Evolutionary conservation across 2,329 filamentous ascomycete species (phyloP), one percentile per base, ranked within the genome.

Genomic region (Hymenoscyphus linearis): DNA sequence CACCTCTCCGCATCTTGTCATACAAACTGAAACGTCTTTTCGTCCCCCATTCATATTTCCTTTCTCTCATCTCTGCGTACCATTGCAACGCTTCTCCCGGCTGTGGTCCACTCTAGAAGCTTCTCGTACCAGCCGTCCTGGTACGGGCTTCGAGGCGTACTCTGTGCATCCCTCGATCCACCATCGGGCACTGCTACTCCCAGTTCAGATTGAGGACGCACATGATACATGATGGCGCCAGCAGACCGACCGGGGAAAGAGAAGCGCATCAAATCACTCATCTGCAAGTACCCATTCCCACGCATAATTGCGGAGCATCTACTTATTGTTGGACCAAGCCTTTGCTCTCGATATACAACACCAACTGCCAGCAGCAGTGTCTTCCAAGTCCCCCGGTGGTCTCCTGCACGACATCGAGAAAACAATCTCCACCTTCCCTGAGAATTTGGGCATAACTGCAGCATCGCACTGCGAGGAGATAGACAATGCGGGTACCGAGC

Each of bases 401-500:
- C 71, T 83, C 0, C 71, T 74, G 34, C 60, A 70, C 1, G 75
- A 82, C 18, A 72, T 83, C 31, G 73, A 77, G 36, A 73, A 72
- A 7, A 74, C 76, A 10, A 73, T 79, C 47, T 60, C 62, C 1
- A 70, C 66, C 37, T 75, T 73, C 27, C 72, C 75, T 25, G 74
- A 67, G 25, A 72, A 69, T 10, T 65, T 75, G 1, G 68, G 66
- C 13, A 50, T 70, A 1, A 57, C 68, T 35, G 65, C 72, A 26
- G 66, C 70, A 4, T 66, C 72, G 3, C 77, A 72, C 58, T 75
- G 77, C 50, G 72, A 75, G 26, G 78, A 82, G 4, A 74, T 90
- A 2, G 86, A 89, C 63, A 72, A 66, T 4, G 66, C 77, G 6
- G 88, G 83, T 60, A 80, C 82, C 0, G 76, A 77, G 26, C 74